Percentiles rank a stretch among this genome's conserved stretches.
Evolutionary conservation across 2,329 filamentous ascomycete species (phyloP).

Genomic region (Chrysosphaeria jannelii): DNA sequence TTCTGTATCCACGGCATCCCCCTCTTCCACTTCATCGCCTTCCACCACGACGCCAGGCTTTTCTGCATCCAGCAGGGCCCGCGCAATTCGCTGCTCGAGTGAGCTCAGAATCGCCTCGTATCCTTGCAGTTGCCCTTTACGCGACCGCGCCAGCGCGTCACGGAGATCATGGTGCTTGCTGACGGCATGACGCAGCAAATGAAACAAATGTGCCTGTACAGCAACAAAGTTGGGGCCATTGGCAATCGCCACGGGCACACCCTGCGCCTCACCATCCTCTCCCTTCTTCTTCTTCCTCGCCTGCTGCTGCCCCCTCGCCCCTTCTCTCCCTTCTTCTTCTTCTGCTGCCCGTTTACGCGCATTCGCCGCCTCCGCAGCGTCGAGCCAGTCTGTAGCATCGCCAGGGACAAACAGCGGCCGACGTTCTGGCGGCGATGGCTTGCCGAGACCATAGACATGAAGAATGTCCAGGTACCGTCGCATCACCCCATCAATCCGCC

Average conservation of each 20-base stretch:
- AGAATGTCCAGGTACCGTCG: conserved; percentile 78
- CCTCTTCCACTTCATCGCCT: conserved; percentile 5
- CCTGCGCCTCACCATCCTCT: background rate
- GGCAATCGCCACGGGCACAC: conserved; percentile 1
- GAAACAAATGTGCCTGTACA: conserved; percentile 83
- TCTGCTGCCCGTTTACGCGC: conserved; percentile 9
- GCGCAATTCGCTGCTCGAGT: conserved; percentile 44
- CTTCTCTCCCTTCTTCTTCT: conserved; percentile 7
- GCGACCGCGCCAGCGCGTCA: conserved; percentile 44
- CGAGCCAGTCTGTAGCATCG: conserved; percentile 10
- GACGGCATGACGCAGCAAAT: conserved; percentile 61
- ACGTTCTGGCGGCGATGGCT: conserved; percentile 30
- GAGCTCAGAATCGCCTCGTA: conserved; percentile 50
- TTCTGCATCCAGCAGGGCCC: conserved; percentile 39
- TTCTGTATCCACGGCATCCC: conserved; percentile 5
- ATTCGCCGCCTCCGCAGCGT: conserved; percentile 2
- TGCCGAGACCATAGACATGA: conserved; percentile 41
- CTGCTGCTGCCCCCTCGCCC: conserved; percentile 13
- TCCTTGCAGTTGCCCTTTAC: conserved; percentile 38
- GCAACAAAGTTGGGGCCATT: conserved; percentile 41
- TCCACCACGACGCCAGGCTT: conserved; percentile 28
- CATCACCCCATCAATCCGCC: conserved; percentile 63
- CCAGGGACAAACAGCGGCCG: conserved; percentile 44
- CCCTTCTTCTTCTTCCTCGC: conserved; percentile 21
- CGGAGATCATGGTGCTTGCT: conserved; percentile 54